Evolutionary conservation across 139 green algal species (phyloP), one percentile per base, ranked within the genome.

Genomic region (Pseudopediastrum boryanum): DNA sequence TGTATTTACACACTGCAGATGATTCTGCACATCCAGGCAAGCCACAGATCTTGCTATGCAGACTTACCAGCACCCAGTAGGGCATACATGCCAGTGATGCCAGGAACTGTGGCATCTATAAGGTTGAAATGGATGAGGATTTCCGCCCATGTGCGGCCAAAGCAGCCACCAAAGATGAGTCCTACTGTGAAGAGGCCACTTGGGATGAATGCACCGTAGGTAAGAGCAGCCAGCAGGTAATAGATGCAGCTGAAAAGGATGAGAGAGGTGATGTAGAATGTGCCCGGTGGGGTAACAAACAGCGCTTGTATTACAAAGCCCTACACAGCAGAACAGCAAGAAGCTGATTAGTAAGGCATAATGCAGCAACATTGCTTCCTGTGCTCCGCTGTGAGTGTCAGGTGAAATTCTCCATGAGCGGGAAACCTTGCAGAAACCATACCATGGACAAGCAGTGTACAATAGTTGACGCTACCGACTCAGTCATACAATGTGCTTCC

Each of bases 151-250:
- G 85, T 72, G 31, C 86, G 83, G 3, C 87, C 87, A 33, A 91
- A 68, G 48, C 83, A 83, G 36, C 84, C 85, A 33, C 87, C 87
- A 66, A 91, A 86, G 46, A 91, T 85, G 36, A 91, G 73, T 16
- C 75, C 61, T 16, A 81, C 75, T 12, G 87, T 91, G 80, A 91
- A 91, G 23, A 91, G 63, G 59, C 87, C 87, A 21, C 81, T 89
- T 5, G 87, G 87, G 27, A 91, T 87, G 73, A 88, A 88, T 3
- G 87, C 84, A n/a, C 87, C 87, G 75, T 91, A 91, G 1, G 87
- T 89, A 25, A 91, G 68, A 5, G 79, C 84, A 0, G 84, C 84
- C 59, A 91, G 63, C 27, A 91, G 78, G 77, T 83, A 89, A 77
- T 85, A 91, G 3, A 87, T 51, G 7, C 67, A 35, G 41, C 68